phyloP scores from a whole-genome alignment of 257 asterid species.

The Echium plantagineum region DNA sequence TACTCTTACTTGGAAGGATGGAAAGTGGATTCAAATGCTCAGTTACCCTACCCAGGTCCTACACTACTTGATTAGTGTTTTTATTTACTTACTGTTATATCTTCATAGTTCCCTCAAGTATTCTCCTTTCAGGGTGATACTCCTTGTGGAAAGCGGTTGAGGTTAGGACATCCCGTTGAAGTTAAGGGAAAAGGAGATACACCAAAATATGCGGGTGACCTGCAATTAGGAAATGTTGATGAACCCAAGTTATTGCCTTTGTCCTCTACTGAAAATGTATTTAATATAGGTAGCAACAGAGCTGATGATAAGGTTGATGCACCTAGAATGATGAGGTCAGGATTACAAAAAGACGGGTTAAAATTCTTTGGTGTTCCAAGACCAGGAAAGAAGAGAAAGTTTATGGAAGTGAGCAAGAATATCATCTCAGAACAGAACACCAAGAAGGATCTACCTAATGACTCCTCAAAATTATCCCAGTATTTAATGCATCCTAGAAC shows the following conservation, averaged over 20 bases:
- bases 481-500: constrained; percentile 41
- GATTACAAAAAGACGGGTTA: constrained; percentile 65
- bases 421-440: constrained; percentile 46
- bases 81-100: too few relatives aligned
- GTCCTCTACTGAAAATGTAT: constrained; percentile 9
- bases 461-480: constrained; percentile 47
- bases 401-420: constrained; percentile 94
- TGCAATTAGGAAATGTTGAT: constrained; percentile 18
- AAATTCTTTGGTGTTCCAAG: constrained; percentile 83
- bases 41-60: neutral
- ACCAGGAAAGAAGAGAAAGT: constrained; percentile 92
- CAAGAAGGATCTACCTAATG: constrained; percentile 35
- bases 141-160: constrained; percentile 63
- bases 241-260: constrained; percentile 18
- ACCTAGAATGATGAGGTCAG: constrained; percentile 58
- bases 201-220: too few relatives aligned
- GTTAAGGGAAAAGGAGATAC: neutral
- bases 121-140: constrained; percentile 63
- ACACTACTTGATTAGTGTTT: neutral
- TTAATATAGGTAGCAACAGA: constrained; percentile 45
- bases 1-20: too few relatives aligned
- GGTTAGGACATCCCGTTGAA: constrained; percentile 33
- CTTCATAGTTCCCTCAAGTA: neutral
- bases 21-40: too few relatives aligned
- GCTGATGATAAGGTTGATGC: constrained; percentile 35